These are phyloP conservation scores for Cordyceps fumosorosea DNA, from an alignment of 2,329 filamentous ascomycete genomes.

Conservation along the genomic window DNA sequence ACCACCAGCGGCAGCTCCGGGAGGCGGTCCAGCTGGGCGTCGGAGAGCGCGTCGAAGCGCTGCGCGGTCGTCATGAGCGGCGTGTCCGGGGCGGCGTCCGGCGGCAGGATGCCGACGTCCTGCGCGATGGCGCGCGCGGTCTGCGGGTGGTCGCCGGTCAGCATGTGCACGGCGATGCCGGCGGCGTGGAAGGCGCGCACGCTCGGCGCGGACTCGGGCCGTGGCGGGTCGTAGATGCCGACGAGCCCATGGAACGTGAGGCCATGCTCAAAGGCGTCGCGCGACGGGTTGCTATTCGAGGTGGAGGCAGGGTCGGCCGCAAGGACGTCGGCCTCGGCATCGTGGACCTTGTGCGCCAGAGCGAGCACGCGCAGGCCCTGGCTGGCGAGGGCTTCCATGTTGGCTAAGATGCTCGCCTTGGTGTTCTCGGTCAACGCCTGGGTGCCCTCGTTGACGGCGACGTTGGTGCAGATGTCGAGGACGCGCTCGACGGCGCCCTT, in stretches of 20 bases:
- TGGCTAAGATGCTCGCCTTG: constrained; percentile 49
- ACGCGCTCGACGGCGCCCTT: constrained; percentile 63
- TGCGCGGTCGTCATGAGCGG: constrained; percentile 56
- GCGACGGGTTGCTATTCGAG: constrained; percentile 17
- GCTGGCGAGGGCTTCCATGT: constrained; percentile 60
- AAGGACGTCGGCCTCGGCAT: constrained; percentile 5
- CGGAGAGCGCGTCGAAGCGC: constrained; percentile 56
- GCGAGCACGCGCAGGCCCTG: constrained; percentile 62
- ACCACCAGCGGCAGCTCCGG: constrained; percentile 60
- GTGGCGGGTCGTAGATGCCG: constrained; percentile 62
- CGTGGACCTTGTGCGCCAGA: constrained; percentile 37
- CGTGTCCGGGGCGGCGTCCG: constrained; percentile 43
- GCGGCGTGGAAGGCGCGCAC: constrained; percentile 51
- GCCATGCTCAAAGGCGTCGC: constrained; percentile 38
- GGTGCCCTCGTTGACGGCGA: constrained; percentile 33
- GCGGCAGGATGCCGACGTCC: constrained; percentile 53
- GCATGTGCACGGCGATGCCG: constrained; percentile 57
- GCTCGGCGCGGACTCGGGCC: constrained; percentile 49
- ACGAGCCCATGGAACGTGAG: constrained; percentile 59
- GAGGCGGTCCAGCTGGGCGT: constrained; percentile 55
- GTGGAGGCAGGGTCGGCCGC: constrained; percentile 24
- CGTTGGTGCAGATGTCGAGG: constrained; percentile 49
- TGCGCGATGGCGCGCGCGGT: constrained; percentile 54
- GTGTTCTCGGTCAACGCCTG: constrained; percentile 27
- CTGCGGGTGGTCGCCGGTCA: constrained; percentile 57